Conservation (phyloP, 2,329 filamentous ascomycete genomes). For the Rhynchosporium agropyri region DNA sequence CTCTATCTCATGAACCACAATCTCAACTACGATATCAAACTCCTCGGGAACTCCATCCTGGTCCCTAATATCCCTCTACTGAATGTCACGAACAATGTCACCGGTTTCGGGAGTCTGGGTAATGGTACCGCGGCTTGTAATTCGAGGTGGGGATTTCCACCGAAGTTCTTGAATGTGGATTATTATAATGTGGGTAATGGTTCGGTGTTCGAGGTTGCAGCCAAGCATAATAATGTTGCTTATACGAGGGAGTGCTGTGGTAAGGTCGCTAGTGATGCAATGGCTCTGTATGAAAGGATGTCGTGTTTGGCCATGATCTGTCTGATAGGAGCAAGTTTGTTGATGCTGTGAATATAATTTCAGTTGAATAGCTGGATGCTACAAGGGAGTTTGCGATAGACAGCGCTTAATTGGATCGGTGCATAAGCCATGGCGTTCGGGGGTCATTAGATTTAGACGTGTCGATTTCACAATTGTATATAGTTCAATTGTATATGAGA, state of each 20-base stretch:
- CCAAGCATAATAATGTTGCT: conserved; percentile 70
- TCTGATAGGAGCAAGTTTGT: conserved; percentile 15
- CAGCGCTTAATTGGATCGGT: not conserved
- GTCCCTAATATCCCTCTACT: conserved; percentile 72
- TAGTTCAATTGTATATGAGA: not conserved
- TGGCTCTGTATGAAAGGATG: conserved; percentile 25
- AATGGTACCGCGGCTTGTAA: conserved; percentile 64
- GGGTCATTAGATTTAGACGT: not conserved
- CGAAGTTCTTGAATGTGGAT: conserved; percentile 81
- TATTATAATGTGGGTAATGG: conserved; percentile 74
- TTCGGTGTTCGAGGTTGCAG: conserved; percentile 76
- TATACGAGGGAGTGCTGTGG: conserved; percentile 66
- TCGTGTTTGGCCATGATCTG: conserved; percentile 21
- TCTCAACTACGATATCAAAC: conserved; percentile 74
- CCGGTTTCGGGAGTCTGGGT: conserved; percentile 68
- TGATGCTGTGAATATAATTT: conserved; percentile 19
- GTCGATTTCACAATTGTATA: not conserved
- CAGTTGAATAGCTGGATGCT: not conserved
- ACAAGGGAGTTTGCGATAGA: conserved; percentile 3
- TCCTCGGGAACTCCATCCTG: conserved; percentile 65
- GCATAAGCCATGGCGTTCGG: conserved; percentile 11
- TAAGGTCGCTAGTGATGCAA: conserved; percentile 38
- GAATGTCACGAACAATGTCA: conserved; percentile 71
- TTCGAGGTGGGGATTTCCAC: conserved; percentile 64
- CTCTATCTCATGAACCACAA: conserved; percentile 92